Evolutionary conservation across 371 early-diverging fungal genomes (phyloP).

Genomic region (Syncephalis fuscata): DNA sequence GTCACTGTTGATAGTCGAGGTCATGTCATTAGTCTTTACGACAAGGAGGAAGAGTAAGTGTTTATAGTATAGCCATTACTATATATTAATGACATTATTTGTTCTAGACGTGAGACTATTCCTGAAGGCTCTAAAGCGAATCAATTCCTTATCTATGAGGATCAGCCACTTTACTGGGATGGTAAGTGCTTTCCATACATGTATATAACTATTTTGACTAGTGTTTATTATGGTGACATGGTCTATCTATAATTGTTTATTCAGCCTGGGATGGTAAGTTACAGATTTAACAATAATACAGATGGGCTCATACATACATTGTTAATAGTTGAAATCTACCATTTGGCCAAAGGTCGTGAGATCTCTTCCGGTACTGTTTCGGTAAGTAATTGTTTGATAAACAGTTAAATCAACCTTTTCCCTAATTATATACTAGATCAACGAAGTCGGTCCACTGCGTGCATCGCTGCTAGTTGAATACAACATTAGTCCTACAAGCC

Average conservation of each 20-base stretch:
- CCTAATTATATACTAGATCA: too few species aligned
- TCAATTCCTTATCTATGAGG: conserved; percentile 66
- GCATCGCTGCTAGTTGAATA: conserved; percentile 47
- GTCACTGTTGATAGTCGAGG: conserved; percentile 56
- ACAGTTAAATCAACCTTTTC: too few species aligned
- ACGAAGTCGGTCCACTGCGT: conserved; percentile 67
- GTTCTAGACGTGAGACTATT: conserved; percentile 47
- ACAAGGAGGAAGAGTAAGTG: conserved; percentile 17
- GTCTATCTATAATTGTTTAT: background rate
- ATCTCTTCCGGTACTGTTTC: conserved; percentile 4
- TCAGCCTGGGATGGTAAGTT: conserved; percentile 26
- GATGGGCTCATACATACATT: conserved; percentile 7
- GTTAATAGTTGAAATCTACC: conserved; percentile 81
- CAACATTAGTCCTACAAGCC: conserved; percentile 41
- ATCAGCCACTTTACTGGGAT: conserved; percentile 34
- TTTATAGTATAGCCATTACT: conserved; percentile 9
- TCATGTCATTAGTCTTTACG: conserved; percentile 40
- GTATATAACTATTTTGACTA: background rate
- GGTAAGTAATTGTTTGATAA: conserved; percentile 12
- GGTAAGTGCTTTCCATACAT: conserved; percentile 1
- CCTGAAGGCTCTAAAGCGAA: conserved; percentile 51
- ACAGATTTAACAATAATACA: background rate
- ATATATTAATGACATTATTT: background rate
- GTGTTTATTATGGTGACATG: background rate
- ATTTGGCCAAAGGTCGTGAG: conserved; percentile 52